phyloP scores from a whole-genome alignment of 2,329 filamentous ascomycete genomes.

The Trichoderma sp. region DNA sequence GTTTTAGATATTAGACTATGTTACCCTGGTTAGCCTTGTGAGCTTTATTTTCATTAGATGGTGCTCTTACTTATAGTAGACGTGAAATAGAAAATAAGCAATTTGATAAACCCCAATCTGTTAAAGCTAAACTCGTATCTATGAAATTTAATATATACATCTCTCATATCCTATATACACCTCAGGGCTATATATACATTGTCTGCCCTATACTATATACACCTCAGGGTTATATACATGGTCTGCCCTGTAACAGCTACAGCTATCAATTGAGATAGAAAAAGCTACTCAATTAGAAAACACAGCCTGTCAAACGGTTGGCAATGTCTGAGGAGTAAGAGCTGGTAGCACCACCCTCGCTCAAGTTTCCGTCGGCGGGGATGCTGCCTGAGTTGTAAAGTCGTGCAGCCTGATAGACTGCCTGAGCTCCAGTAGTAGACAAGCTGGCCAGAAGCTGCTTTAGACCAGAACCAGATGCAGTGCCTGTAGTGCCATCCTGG shows the following conservation, averaged over 20 bases:
- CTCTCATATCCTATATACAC: too few relatives aligned
- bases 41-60: too few relatives aligned
- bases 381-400: conserved; percentile 30
- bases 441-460: conserved; percentile 8
- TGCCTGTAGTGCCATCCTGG: conserved; percentile 46
- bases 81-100: too few relatives aligned
- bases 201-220: neutral
- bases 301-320: conserved; percentile 29
- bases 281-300: neutral
- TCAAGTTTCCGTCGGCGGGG: conserved; percentile 27
- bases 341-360: conserved; percentile 23
- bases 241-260: neutral
- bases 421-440: conserved; percentile 3
- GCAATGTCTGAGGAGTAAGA: conserved; percentile 30
- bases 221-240: neutral
- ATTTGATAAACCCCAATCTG: too few relatives aligned
- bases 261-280: neutral
- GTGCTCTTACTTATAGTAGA: too few relatives aligned
- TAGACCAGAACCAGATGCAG: conserved; percentile 45
- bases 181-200: neutral
- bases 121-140: too few relatives aligned
- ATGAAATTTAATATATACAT: too few relatives aligned
- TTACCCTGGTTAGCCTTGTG: too few relatives aligned
- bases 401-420: conserved; percentile 28
- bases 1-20: neutral